Evolutionary conservation across 2,329 filamentous ascomycete genomes (phyloP), one percentile per base, ranked within the genome.

Genomic region (Pseudopithomyces chartarum): DNA sequence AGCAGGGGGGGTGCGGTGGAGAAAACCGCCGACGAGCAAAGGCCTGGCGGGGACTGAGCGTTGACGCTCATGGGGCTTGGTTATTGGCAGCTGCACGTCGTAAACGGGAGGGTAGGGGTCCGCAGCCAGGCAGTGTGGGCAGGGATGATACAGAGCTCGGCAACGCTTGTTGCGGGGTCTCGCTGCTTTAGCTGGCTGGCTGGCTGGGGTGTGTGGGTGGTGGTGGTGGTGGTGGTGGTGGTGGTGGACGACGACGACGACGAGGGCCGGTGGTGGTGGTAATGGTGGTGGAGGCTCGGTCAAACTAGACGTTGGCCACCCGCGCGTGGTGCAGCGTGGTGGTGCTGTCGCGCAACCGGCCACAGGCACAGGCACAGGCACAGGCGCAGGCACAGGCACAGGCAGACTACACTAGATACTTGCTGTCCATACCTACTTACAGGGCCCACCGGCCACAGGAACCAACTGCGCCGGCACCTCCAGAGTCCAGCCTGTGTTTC

Each of bases 91-190:
- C 68, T 64, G 64, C 65, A 69, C 66, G 66, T 60, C 63, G 26
- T 65, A 69, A n/a, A 69, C 71, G 72, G 72, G 71, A 75, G 64
- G 61, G 65, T 66, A 72, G 74, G 71, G 69, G 70, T 50, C 47
- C 34, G 47, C 69, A 61, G 68, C n/a, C 66, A 63, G 69, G 64
- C 64, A 64, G 54, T 58, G 42, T 52, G 34, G 55, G 56, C 70
- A 70, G 64, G 69, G 69, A 61, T 69, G 49, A 50, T 65, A 68
- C 69, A 75, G 65, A 68, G 71, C 71, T 76, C 73, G 73, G 74
- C 74, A 76, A 76, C 73, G 73, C 73, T 75, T 75, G 70, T 75
- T 76, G 74, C 73, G 74, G 74, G 74, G 73, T 75, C 66, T 73
- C 56, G 65, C 52, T 57, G 57, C 58, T 58, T 59, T 56, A 59